Evolutionary conservation across 306 rosid species (phyloP).

Genomic region (Alnus glutinosa): DNA sequence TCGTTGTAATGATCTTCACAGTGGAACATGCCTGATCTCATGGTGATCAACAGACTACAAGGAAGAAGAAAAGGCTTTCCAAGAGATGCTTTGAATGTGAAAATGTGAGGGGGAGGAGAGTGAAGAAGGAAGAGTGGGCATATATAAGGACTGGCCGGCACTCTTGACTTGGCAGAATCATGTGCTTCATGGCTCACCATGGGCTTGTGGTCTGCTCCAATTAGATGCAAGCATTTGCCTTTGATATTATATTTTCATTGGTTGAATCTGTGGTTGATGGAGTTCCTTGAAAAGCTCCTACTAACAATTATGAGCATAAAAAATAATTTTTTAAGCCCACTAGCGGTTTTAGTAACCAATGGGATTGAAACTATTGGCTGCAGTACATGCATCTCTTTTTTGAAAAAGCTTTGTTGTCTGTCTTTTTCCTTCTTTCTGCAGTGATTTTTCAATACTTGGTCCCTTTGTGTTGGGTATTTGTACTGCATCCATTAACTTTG

Average conservation of each 20-base stretch:
- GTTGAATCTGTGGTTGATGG: background rate
- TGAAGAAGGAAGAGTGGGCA: background rate
- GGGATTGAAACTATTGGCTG: conserved; percentile 35
- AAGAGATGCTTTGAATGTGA: background rate
- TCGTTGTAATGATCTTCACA: conserved; percentile 47
- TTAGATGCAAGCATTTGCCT: background rate
- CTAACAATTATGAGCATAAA: conserved; percentile 12
- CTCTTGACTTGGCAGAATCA: conserved; percentile 17
- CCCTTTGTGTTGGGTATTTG: conserved; percentile 43
- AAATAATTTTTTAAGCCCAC: conserved; percentile 3
- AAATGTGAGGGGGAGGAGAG: conserved; percentile 10
- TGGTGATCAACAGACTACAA: conserved; percentile 7
- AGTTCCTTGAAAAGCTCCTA: conserved; percentile 20
- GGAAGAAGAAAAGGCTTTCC: background rate
- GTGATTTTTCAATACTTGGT: conserved; percentile 27
- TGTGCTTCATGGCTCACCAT: background rate
- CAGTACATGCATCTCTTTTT: conserved; percentile 42
- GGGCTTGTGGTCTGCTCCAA: background rate
- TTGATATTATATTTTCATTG: background rate
- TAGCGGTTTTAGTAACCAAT: conserved; percentile 38
- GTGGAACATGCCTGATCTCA: conserved; percentile 56
- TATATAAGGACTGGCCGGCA: conserved; percentile 41
- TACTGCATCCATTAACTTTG: conserved; percentile 20
- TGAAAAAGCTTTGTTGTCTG: conserved; percentile 10
- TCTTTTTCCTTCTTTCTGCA: conserved; percentile 5